These are phyloP conservation scores for Lactarius pseudohatsudake DNA, from an alignment of 768 basidiomycete species.

Conservation along the genomic window DNA sequence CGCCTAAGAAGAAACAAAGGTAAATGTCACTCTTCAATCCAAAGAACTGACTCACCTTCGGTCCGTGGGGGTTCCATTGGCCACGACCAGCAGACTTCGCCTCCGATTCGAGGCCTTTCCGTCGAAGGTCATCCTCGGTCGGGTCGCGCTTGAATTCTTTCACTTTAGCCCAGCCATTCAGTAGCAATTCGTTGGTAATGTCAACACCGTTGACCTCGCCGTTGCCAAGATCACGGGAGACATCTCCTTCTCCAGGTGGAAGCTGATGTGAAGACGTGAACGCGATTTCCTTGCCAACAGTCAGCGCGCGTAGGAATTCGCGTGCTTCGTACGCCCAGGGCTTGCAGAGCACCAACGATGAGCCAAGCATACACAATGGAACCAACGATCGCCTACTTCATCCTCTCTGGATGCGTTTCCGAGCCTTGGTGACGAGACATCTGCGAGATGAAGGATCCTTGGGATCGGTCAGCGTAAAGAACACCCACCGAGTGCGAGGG, in stretches of 20 bases:
- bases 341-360: constrained; percentile 40
- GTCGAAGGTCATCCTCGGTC: constrained; percentile 72
- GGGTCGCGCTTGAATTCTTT: constrained; percentile 86
- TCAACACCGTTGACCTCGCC: constrained; percentile 75
- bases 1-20: constrained; percentile 45
- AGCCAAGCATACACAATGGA: constrained; percentile 6
- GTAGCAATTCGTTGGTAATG: constrained; percentile 72
- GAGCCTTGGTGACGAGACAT: constrained; percentile 79
- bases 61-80: constrained; percentile 82
- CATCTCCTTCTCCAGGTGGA: constrained; percentile 65
- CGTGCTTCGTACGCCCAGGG: constrained; percentile 91
- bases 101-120: constrained; percentile 72
- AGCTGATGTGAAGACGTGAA: constrained; percentile 83
- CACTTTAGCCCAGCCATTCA: constrained; percentile 89
- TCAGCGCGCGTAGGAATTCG: constrained; percentile 82
- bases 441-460: constrained; percentile 88
- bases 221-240: constrained; percentile 75
- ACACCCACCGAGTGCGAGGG: not conserved
- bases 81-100: constrained; percentile 77
- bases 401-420: constrained; percentile 84
- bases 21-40: constrained; percentile 4
- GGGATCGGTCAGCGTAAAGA: constrained; percentile 14
- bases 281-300: constrained; percentile 88
- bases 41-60: constrained; percentile 46
- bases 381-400: constrained; percentile 54